These are phyloP conservation scores for Gentiana dahurica DNA, from an alignment of 257 asterid genomes.

Conservation along the genomic window DNA sequence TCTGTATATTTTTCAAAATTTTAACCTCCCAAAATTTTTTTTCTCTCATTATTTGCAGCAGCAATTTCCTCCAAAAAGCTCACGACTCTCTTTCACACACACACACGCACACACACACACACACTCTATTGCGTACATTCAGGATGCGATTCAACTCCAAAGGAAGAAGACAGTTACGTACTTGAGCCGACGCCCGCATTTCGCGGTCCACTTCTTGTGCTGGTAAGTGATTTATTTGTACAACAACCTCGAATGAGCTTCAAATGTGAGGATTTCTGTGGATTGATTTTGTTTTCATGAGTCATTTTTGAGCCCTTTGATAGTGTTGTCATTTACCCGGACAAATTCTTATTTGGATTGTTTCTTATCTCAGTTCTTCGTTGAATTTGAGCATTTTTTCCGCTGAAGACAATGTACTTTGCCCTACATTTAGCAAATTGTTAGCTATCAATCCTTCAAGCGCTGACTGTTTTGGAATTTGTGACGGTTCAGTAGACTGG, in stretches of 20 bases:
- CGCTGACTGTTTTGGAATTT: slow-evolving; percentile 29
- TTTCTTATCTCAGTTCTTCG: too few relatives aligned
- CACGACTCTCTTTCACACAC: not conserved
- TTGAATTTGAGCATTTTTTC: too few relatives aligned
- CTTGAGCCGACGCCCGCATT: slow-evolving; percentile 2
- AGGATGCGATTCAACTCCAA: slow-evolving; percentile 5
- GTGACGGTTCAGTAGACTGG: slow-evolving; percentile 24
- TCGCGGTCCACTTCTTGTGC: not conserved
- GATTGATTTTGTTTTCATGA: too few relatives aligned
- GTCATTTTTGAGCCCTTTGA: too few relatives aligned
- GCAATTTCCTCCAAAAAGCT: not conserved
- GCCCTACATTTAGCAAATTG: not conserved
- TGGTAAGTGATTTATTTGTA: not conserved
- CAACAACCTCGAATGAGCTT: too few relatives aligned
- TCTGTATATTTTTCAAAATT: too few relatives aligned
- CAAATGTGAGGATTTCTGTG: too few relatives aligned
- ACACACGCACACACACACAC: not conserved
- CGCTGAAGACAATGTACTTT: too few relatives aligned
- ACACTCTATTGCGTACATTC: not conserved
- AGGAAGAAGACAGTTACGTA: slow-evolving; percentile 7
- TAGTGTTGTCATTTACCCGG: too few relatives aligned
- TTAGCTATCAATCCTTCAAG: not conserved
- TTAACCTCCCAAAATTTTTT: too few relatives aligned
- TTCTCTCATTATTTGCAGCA: too few relatives aligned
- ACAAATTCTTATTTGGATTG: too few relatives aligned